These are phyloP conservation scores for Fusarium redolens DNA, from an alignment of 2,329 filamentous ascomycete genomes.

Conservation along the genomic window DNA sequence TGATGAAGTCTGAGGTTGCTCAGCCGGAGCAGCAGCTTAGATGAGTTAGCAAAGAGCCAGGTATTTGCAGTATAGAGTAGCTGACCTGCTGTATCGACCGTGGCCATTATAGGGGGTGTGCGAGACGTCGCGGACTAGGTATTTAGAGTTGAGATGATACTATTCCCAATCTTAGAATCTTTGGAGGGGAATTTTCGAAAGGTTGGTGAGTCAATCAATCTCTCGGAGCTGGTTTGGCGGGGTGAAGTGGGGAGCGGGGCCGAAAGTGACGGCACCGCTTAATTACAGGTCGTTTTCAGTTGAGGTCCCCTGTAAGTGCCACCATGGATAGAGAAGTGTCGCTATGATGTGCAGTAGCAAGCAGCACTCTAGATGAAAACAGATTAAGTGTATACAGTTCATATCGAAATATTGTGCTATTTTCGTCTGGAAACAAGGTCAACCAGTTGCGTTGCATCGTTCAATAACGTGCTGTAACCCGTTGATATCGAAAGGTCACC, in stretches of 20 bases:
- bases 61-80: background rate
- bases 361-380: background rate
- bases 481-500: background rate
- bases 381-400: background rate
- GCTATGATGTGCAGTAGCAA: background rate
- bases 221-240: conserved; percentile 36
- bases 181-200: conserved; percentile 40
- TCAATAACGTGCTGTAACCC: conserved; percentile 21
- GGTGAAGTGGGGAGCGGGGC: conserved; percentile 40
- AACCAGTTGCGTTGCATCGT: conserved; percentile 31
- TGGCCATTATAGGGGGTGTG: conserved; percentile 26
- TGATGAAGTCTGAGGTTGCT: conserved; percentile 35
- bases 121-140: background rate
- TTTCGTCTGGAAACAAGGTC: background rate
- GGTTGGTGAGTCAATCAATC: conserved; percentile 35
- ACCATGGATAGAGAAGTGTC: background rate
- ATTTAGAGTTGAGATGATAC: conserved; percentile 18
- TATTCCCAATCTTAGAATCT: conserved; percentile 33
- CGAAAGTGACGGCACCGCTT: conserved; percentile 16
- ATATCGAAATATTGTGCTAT: rapidly evolving
- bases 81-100: conserved; percentile 34
- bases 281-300: conserved; percentile 4
- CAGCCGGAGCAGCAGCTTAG: conserved; percentile 28
- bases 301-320: background rate
- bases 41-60: background rate